phyloP scores from a whole-genome alignment of 2,329 filamentous ascomycete species.

The Trichoderma sp. region DNA sequence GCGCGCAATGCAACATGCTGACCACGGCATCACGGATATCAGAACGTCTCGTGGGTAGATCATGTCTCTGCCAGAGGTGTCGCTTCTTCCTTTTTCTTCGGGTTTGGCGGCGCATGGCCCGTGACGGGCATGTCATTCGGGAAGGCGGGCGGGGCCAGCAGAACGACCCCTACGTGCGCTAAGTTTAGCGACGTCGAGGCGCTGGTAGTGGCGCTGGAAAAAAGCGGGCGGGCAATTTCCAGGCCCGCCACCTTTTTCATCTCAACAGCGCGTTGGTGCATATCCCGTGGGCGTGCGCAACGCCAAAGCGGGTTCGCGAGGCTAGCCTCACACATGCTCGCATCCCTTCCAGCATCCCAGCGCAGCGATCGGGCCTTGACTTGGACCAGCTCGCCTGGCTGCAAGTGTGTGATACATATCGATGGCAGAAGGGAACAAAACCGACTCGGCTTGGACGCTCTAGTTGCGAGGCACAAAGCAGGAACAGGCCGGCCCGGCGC shows the following conservation, averaged over 20 bases:
- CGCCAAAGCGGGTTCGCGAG: background rate
- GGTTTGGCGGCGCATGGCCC: conserved; percentile 24
- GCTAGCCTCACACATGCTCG: conserved; percentile 14
- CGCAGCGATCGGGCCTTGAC: conserved; percentile 8
- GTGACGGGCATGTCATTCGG: conserved; percentile 27
- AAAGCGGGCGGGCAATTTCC: conserved; percentile 27
- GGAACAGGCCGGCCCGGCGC: conserved; percentile 19
- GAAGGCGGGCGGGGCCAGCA: conserved; percentile 21
- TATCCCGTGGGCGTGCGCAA: background rate
- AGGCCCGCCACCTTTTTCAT: conserved; percentile 20
- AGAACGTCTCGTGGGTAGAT: conserved; percentile 24
- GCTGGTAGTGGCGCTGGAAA: conserved; percentile 9
- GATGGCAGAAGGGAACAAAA: conserved; percentile 12
- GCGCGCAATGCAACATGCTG: conserved; percentile 6
- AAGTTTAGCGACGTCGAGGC: conserved; percentile 22
- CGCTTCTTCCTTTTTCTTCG: background rate
- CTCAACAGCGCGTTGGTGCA: conserved; percentile 18
- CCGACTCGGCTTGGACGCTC: conserved; percentile 5
- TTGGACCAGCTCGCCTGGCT: conserved; percentile 12
- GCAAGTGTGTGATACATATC: conserved; percentile 24
- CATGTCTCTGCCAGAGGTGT: background rate
- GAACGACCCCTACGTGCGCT: conserved; percentile 13
- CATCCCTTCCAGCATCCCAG: background rate
- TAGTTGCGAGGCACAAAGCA: conserved; percentile 19
- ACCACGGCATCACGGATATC: conserved; percentile 11